phyloP scores from a whole-genome alignment of 108 stramenopile species.

The Cyclotella cryptica region DNA sequence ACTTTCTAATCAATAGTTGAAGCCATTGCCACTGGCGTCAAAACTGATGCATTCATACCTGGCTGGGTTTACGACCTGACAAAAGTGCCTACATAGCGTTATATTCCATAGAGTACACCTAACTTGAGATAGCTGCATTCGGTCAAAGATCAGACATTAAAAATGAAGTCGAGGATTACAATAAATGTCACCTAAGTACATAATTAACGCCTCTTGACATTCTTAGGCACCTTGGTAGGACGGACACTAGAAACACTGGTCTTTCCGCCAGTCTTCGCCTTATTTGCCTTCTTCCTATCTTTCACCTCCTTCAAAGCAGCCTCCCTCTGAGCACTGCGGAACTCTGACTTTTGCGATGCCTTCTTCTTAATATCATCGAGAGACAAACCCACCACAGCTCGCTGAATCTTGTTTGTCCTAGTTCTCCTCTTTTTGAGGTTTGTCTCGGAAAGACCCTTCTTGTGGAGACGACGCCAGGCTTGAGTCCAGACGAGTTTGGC shows the following conservation, averaged over 20 bases:
- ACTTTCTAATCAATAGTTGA: too few species aligned
- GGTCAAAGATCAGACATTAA: too few species aligned
- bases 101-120: too few species aligned
- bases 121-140: too few species aligned
- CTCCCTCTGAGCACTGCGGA: constrained; percentile 78
- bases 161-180: too few species aligned
- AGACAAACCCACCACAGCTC: constrained; percentile 97
- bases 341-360: constrained; percentile 85
- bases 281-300: constrained; percentile 84
- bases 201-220: constrained; percentile 49
- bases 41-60: too few species aligned
- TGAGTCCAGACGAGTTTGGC: constrained; percentile 99
- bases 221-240: constrained; percentile 51
- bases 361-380: constrained; percentile 98
- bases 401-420: constrained; percentile 91
- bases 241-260: constrained; percentile 23
- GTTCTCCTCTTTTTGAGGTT: constrained; percentile 92
- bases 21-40: too few species aligned
- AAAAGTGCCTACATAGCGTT: too few species aligned
- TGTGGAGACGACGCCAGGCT: constrained; percentile 99
- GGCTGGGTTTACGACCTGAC: too few species aligned
- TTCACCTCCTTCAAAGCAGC: constrained; percentile 94
- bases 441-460: constrained; percentile 96
- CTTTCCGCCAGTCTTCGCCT: constrained; percentile 68
- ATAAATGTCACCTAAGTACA: background rate